A percentile compares a stretch with the other conserved stretches of the same genome.
Evolutionary conservation across 108 stramenopile genomes (phyloP).

Genomic region (Aureococcus anophagefferens): DNA sequence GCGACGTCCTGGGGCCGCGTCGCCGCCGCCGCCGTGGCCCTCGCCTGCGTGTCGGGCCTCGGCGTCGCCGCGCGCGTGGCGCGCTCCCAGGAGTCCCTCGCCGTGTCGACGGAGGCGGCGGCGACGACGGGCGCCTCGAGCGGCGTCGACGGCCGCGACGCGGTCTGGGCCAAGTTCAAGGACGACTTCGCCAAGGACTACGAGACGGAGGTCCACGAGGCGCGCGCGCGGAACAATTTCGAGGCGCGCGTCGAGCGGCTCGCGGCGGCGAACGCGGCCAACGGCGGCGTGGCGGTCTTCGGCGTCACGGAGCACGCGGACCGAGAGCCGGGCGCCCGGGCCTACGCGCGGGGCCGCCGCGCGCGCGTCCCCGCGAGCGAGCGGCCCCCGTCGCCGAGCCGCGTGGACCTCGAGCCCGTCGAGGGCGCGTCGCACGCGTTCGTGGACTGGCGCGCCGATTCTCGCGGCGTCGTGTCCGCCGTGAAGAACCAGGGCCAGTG

Average conservation of each 20-base stretch:
- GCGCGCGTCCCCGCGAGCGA: neutral
- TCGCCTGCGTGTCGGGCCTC: too few relatives aligned
- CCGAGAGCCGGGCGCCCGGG: neutral
- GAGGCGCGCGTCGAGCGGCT: conserved; percentile 2
- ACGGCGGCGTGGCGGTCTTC: neutral
- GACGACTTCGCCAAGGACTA: neutral
- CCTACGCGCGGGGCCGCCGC: neutral
- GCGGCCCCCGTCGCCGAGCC: too few relatives aligned
- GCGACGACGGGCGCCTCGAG: too few relatives aligned
- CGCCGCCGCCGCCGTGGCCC: too few relatives aligned
- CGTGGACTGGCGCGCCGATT: neutral
- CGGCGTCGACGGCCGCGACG: neutral
- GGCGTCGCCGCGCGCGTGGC: too few relatives aligned
- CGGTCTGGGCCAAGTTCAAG: neutral
- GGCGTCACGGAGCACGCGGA: neutral
- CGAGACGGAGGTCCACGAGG: neutral
- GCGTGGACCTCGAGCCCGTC: neutral
- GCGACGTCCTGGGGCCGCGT: too few relatives aligned
- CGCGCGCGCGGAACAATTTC: neutral
- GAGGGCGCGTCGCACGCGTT: neutral
- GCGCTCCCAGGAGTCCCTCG: too few relatives aligned
- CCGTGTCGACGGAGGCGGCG: too few relatives aligned
- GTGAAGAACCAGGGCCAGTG: conserved; percentile 65
- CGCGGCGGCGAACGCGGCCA: neutral
- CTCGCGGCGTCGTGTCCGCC: conserved; percentile 16